Base-by-base conservation (phyloP, 2,329 filamentous ascomycete species). In the Pseudocercospora ulei region DNA sequence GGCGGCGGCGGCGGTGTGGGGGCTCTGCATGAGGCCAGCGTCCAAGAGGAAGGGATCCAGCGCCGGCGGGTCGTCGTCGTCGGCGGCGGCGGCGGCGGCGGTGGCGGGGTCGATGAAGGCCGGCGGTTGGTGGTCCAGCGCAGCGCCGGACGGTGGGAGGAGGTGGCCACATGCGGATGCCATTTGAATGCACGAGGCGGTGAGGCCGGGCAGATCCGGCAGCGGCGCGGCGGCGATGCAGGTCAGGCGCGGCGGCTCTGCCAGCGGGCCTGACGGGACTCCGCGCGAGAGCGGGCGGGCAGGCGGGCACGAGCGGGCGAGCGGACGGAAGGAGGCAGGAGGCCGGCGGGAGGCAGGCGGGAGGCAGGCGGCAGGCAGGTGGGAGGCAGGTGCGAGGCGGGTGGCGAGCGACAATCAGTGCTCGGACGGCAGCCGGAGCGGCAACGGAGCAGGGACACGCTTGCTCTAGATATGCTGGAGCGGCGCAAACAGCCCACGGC, bases 11-110 rank as follows among this genome's bases (percentile, higher is more conserved):
- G 30, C 14, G 8, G 16, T 11, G 40, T 37, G 38, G 19, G 47
- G 55, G 38, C 52, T 56, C 48, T 57, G 52, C 53, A 59, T 59
- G 34, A 51, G 50, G 46, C 57, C 55, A 35, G 54, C 39, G 37
- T 56, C 55, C 43, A 56, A 41, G 36, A 57, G 47, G 20, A 51
- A 46, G 22, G 54, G 48, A 46, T 56, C 52, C 36, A 56, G 43
- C 37, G 55, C 47, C 16, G 48, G 47, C 17, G 52, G 48, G 38
- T 51, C 47, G 45, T 53, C 50, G 25, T 47, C 47, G n/a, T 33
- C 29, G 29, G n/a, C n/a, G n/a, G n/a, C n/a, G n/a, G n/a, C n/a
- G n/a, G n/a, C n/a, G n/a, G n/a, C n/a, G n/a, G n/a, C n/a, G n/a
- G n/a, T n/a, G n/a, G n/a, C n/a, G n/a, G n/a, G n/a, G 34, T 56